A percentile compares a stretch with the other conserved stretches of the same genome.
Conservation (phyloP, 306 rosid species). For the Cotoneaster glaucophyllus region DNA sequence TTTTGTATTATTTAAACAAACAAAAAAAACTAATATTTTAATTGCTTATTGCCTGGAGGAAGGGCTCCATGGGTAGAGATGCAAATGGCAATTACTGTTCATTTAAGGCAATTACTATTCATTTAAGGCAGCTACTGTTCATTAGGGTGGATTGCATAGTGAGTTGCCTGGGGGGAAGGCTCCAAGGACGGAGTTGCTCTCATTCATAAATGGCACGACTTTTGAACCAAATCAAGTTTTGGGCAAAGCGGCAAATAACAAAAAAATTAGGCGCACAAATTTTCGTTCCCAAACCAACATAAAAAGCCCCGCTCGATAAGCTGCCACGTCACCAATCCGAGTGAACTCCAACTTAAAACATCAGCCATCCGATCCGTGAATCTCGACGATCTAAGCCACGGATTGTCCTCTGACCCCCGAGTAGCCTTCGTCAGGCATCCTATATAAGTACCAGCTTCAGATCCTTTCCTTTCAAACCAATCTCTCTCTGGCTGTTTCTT, state of each 20-base stretch:
- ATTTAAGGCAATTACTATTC: too few relatives aligned
- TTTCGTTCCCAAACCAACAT: neutral
- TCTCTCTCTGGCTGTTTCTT: neutral
- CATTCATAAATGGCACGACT: too few relatives aligned
- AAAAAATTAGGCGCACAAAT: neutral
- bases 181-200: too few relatives aligned
- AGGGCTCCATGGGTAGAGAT: too few relatives aligned
- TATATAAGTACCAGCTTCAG: neutral
- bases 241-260: neutral
- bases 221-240: neutral
- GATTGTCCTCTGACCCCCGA: neutral
- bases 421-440: neutral
- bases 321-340: constrained; percentile 28
- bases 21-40: too few relatives aligned
- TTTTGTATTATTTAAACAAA: too few relatives aligned
- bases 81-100: too few relatives aligned
- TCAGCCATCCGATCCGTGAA: neutral
- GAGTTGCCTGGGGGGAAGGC: too few relatives aligned
- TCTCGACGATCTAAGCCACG: neutral
- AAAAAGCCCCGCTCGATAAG: neutral
- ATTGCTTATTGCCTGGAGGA: too few relatives aligned
- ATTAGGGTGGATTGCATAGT: too few relatives aligned
- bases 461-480: neutral
- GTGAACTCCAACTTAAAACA: neutral
- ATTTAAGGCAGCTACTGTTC: too few relatives aligned